Conservation (phyloP, 495 filamentous ascomycete species). For the Penicillium malachiteum region DNA sequence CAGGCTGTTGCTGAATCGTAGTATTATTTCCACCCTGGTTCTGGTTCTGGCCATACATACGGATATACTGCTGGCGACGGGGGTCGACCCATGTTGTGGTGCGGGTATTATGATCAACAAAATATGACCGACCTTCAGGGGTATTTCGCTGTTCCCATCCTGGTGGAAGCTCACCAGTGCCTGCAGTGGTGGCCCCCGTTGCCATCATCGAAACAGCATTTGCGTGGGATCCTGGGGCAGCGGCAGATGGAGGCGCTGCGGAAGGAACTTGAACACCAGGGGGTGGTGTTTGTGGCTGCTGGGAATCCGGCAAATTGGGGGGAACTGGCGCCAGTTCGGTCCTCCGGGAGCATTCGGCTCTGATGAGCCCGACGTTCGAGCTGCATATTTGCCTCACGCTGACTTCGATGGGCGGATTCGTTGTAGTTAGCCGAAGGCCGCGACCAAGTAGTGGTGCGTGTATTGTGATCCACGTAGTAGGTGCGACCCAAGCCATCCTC, state of each 20-base stretch:
- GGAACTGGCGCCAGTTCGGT: constrained; percentile 90
- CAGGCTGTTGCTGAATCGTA: constrained; percentile 94
- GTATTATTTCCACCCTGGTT: constrained; percentile 67
- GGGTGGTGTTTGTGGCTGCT: constrained; percentile 50
- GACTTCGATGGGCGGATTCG: constrained; percentile 70
- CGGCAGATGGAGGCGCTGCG: constrained; percentile 38
- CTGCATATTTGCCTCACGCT: constrained; percentile 84
- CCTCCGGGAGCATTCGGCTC: constrained; percentile 92
- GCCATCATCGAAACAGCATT: constrained; percentile 83
- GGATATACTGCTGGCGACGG: constrained; percentile 93
- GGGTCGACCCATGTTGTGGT: constrained; percentile 99
- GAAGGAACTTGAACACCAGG: constrained; percentile 26
- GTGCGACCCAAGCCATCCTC: constrained; percentile 96
- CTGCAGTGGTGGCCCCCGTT: constrained; percentile 90
- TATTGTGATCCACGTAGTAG: constrained; percentile 99
- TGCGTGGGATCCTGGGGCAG: constrained; percentile 38
- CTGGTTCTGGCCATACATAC: constrained; percentile 74
- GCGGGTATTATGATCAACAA: constrained; percentile 98
- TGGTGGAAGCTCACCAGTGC: constrained; percentile 90
- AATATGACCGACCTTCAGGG: constrained; percentile 91
- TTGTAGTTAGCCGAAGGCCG: constrained; percentile 80
- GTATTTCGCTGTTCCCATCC: constrained; percentile 97
- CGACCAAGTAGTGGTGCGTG: constrained; percentile 93
- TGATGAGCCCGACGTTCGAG: constrained; percentile 90
- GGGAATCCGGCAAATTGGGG: constrained; percentile 71